Base-by-base conservation (phyloP, 345 rosid genomes). In the Eutrema heterophyllum region DNA sequence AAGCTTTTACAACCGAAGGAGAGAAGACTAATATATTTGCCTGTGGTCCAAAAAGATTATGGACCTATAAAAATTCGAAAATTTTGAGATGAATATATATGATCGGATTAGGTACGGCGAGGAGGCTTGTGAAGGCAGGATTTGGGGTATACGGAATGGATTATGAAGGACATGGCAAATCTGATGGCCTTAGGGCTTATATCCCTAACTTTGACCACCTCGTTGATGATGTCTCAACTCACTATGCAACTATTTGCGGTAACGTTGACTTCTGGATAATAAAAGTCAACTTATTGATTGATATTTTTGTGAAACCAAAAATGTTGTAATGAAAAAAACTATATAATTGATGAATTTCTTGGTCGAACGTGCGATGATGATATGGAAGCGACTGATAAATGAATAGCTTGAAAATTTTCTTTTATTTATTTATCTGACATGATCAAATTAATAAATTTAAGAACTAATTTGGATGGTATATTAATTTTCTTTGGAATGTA, bases 161-260 rank as follows among this genome's bases (percentile, higher is more conserved):
- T 78, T 91, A 85, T 44, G 93, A 88, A 84, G 96, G 98, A 9
- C 98, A 94, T 72, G 99, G 99, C 46, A 89, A 87, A 74, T 94
- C 99, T 32, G 69, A 43, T 9, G 96, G 98, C 10, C 56, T 87
- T 58, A 54, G 68, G 0, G 88, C 75, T 55, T 87, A 77, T 46
- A 36, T 94, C 26, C 54, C 79, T 11, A 82, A 69, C 55, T 86
- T 95, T 69, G 88, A 88, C 12, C 48, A 69, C 32, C 60, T 91
- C 14, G 81, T 88, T 53, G 82, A 94, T 13, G 96, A 91, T 60
- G 91, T 89, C 69, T 80, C 83, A 2, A 52, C 62, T 6, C 83
- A 85, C 66, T 94, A 80, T 75, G 81, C 80, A 49, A 48, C 52
- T 33, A 77, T 86, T 32, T 89, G 89, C 56, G 93, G 98, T 89